phyloP scores from a whole-genome alignment of 2,329 filamentous ascomycete species.

The Epichloe festucae region DNA sequence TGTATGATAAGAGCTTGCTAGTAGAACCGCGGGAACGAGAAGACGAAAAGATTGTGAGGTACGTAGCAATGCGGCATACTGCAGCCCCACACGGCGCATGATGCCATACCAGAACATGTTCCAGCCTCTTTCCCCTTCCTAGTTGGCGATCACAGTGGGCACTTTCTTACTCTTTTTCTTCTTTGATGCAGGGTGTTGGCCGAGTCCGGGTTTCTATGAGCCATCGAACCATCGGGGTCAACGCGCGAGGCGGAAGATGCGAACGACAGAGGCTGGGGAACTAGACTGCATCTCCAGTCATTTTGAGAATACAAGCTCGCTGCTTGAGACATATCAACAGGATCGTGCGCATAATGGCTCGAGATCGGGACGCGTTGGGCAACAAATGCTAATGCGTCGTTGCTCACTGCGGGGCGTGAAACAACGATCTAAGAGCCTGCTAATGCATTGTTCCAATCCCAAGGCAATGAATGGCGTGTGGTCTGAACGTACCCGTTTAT shows the following conservation, averaged over 20 bases:
- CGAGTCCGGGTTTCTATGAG: slow-evolving; percentile 47
- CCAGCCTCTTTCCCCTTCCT: background rate
- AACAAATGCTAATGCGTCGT: background rate
- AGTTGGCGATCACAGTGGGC: background rate
- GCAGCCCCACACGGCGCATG: background rate
- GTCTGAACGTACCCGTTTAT: background rate
- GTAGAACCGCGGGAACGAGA: slow-evolving; percentile 93
- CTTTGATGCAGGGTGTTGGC: slow-evolving; percentile 38
- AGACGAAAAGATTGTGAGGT: slow-evolving; percentile 99
- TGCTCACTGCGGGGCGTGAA: background rate
- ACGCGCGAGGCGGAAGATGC: background rate
- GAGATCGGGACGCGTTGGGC: background rate
- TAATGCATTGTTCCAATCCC: background rate
- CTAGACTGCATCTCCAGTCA: background rate
- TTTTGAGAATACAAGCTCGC: background rate
- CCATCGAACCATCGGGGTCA: background rate
- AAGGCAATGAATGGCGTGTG: background rate
- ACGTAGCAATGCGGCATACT: slow-evolving; percentile 28
- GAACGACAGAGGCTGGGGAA: background rate
- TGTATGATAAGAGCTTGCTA: slow-evolving; percentile 94
- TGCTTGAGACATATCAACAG: too few species aligned
- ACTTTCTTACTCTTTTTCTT: slow-evolving; percentile 3
- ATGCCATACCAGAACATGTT: background rate
- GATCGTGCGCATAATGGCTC: background rate
- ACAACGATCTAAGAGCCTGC: background rate